Conservation (phyloP, 306 rosid genomes). For the Notholithocarpus densiflorus region DNA sequence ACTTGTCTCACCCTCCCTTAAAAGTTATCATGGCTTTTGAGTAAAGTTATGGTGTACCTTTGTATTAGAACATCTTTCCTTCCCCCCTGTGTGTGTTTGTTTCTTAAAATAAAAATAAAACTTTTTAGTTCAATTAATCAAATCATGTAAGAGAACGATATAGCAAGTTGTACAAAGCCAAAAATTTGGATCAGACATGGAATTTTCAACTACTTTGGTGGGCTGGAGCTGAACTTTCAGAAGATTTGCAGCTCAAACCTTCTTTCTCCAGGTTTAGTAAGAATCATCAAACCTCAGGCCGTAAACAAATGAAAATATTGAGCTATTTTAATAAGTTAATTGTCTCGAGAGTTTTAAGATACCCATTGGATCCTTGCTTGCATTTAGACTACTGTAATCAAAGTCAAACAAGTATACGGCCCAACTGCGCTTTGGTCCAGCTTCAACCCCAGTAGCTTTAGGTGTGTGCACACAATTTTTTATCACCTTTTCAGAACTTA, state of each 20-base stretch:
- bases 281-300: neutral
- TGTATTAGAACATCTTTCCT: too few relatives aligned
- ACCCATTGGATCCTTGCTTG: conserved; percentile 25
- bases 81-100: too few relatives aligned
- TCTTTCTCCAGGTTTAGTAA: neutral
- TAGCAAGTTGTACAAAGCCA: neutral
- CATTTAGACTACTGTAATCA: conserved; percentile 10
- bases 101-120: too few relatives aligned
- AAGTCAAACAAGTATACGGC: conserved; percentile 27
- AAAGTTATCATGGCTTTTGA: too few relatives aligned
- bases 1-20: too few relatives aligned
- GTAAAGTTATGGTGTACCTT: too few relatives aligned
- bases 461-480: too few relatives aligned
- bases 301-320: neutral
- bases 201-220: neutral
- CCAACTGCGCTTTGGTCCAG: too few relatives aligned
- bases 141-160: neutral
- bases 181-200: neutral
- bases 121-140: conserved; percentile 4
- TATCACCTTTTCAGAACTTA: too few relatives aligned
- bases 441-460: too few relatives aligned
- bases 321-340: neutral
- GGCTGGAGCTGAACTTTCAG: neutral
- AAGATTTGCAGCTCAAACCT: neutral
- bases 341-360: neutral